Conservation (phyloP, 2,329 filamentous ascomycete genomes). For the Penicillium sp. region DNA sequence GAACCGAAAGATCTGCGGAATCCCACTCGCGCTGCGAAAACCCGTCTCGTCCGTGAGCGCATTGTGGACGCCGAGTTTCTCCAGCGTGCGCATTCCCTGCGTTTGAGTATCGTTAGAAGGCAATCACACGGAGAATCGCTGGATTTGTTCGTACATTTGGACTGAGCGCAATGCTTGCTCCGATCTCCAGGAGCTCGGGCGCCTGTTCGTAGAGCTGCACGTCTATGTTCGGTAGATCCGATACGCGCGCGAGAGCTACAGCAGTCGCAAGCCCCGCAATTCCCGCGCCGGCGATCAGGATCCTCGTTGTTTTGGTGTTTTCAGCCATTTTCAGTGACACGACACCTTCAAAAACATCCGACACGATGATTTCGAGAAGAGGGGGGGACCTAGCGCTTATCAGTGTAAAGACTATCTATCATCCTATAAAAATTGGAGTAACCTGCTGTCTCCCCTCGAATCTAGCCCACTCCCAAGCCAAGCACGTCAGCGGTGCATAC, state of each 20-base stretch:
- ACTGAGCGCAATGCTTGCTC: conserved; percentile 33
- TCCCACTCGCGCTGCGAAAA: conserved; percentile 47
- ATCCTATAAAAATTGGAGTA: neutral
- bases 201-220: conserved; percentile 59
- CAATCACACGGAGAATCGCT: no score
- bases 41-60: conserved; percentile 50
- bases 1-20: conserved; percentile 54
- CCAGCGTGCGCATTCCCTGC: conserved; percentile 54
- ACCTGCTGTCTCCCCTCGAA: neutral
- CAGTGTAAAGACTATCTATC: neutral
- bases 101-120: neutral
- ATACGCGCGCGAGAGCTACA: conserved; percentile 43
- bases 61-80: conserved; percentile 55
- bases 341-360: neutral
- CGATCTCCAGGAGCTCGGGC: conserved; percentile 30
- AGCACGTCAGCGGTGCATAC: conserved; percentile 27
- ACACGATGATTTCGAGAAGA: no score
- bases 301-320: conserved; percentile 30
- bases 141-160: conserved; percentile 48
- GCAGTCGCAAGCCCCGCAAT: conserved; percentile 56
- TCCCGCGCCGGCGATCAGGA: conserved; percentile 57
- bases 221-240: conserved; percentile 38
- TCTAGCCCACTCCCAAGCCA: neutral
- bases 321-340: neutral
- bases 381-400: neutral